Base-by-base conservation (phyloP, 73 alveolate genomes). In the Paramecium caudatum region DNA sequence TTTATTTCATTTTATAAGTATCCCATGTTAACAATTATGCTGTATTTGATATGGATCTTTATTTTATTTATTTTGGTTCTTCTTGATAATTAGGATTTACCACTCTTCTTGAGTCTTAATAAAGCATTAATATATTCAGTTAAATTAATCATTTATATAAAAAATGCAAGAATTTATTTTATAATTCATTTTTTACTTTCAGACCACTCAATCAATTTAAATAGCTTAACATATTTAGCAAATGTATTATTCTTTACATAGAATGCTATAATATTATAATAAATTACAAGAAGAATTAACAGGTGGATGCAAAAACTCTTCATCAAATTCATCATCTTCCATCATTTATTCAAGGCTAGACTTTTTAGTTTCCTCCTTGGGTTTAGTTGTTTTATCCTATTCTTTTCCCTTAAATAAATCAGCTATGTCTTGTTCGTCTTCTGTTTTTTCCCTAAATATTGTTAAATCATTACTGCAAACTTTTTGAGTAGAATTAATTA, bases 101-200 rank as follows among this genome's bases (percentile, higher is more conserved):
- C 83, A 65, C 83, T 65, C 83, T 65, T 65, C 83, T 30, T 33
- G 83, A 65, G 49, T 65, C 49, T 65, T 65, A 65, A 65, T 65
- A 65, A 12, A 32, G 50, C 83, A 65, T 65, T 33, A 65, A 65
- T 65, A 33, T 65, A 65, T 65, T 65, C 83, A 65, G 83, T 65
- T 65, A 65, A 65, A 33, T 10, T 65, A 32, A 33, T 65, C 49
- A 65, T 65, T 65, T 17, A 33, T 12, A 25, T 65, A 33, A 16
- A 43, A 32, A 16, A 32, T 55, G 13, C 30, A 27, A 43, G 23
- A 55, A 55, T 55, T 55, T 43, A 55, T 55, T 27, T 27, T 39
- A 39, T 6, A 39, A 39, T 39, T 65, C 49, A 30, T 65, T 65
- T 65, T 65, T 49, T 33, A 8, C 47, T 33, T 9, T 65, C 27